Base-by-base conservation (phyloP, 352 stramenopile species). In the Pythium aphanidermatum region DNA sequence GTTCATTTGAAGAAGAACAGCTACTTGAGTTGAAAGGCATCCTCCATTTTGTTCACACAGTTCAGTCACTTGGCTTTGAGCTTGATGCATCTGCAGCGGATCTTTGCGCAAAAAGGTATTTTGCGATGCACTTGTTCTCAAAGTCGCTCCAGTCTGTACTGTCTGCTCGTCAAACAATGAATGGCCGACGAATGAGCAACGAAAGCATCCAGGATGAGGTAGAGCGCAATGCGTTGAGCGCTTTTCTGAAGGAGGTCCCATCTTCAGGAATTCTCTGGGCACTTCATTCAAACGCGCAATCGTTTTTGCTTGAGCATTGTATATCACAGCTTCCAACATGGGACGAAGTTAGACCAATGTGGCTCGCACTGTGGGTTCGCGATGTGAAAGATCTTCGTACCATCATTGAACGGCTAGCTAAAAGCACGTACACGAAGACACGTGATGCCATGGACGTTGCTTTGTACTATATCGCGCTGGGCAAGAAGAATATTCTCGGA, bases 351-450 rank as follows among this genome's bases (percentile, higher is more conserved):
- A 65, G 69, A 11, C 74, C 74, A 17, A 57, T 89, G 46, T 93
- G 81, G 81, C 55, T 87, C 10, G 78, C 73, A 21, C 55, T 93
- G 20, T 93, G 81, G 81, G 63, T 93, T 24, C 85, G 85, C 42
- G 77, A 91, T 53, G 69, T 79, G 0, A 78, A 75, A 38, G 70
- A 90, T 32, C 41, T 93, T 23, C 65, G 78, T 33, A 52, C 38
- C 16, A 74, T 90, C 38, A 52, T 89, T 7, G 81, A 93, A 34
- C 65, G 76, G 63, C 47, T 63, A 7, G 79, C 82, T 0, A 93
- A 90, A 41, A 57, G 63, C 21, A 78, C 61, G 1, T 93, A 85
- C 46, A 68, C 65, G 13, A 57, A 70, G 17, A 78, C 74, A 6
- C 78, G 79, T 42, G 64, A 90, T 39, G 82, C 77, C 7, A 88